Percentiles rank a stretch among this genome's conserved stretches.
Conservation (phyloP, 495 filamentous ascomycete genomes). For the Penicillium lividum region DNA sequence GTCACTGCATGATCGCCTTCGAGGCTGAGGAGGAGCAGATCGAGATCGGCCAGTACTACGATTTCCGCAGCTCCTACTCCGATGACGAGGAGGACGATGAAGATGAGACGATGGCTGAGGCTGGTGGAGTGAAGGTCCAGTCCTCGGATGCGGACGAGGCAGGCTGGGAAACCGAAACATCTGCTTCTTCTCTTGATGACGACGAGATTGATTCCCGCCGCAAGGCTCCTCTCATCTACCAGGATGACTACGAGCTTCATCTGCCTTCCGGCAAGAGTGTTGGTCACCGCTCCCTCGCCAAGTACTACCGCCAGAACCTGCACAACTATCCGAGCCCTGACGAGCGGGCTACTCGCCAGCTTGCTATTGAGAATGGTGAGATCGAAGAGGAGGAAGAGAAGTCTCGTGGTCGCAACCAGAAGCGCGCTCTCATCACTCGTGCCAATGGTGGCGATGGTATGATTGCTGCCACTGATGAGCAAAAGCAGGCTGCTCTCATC, state of each 20-base stretch:
- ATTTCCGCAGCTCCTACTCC: conserved; percentile 92
- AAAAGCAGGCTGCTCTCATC: conserved; percentile 63
- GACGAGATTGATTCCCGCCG: conserved; percentile 42
- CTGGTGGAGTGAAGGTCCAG: conserved; percentile 42
- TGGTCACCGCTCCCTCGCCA: conserved; percentile 81
- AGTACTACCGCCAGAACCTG: conserved; percentile 91
- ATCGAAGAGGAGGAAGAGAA: conserved; percentile 45
- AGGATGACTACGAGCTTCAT: conserved; percentile 90
- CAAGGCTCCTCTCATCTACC: conserved; percentile 67
- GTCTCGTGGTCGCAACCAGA: conserved; percentile 44
- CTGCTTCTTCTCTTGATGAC: conserved; percentile 68
- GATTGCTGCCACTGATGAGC: conserved; percentile 68
- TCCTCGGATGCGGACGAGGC: conserved; percentile 54
- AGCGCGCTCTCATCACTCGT: conserved; percentile 62
- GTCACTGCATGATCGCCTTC: conserved; percentile 95
- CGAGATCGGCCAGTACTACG: conserved; percentile 96
- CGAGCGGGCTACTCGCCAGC: conserved; percentile 53
- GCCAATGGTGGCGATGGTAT: conserved; percentile 75
- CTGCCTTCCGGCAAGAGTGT: conserved; percentile 89
- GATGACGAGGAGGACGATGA: conserved; percentile 65
- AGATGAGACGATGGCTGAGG: conserved; percentile 35
- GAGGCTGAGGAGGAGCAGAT: conserved; percentile 86
- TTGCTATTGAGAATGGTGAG: conserved; percentile 51
- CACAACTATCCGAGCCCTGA: conserved; percentile 72
- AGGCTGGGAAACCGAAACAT: conserved; percentile 93